These are phyloP conservation scores for Porphyrellus sp. DNA, from an alignment of 1,284 basidiomycete species.

Conservation along the genomic window DNA sequence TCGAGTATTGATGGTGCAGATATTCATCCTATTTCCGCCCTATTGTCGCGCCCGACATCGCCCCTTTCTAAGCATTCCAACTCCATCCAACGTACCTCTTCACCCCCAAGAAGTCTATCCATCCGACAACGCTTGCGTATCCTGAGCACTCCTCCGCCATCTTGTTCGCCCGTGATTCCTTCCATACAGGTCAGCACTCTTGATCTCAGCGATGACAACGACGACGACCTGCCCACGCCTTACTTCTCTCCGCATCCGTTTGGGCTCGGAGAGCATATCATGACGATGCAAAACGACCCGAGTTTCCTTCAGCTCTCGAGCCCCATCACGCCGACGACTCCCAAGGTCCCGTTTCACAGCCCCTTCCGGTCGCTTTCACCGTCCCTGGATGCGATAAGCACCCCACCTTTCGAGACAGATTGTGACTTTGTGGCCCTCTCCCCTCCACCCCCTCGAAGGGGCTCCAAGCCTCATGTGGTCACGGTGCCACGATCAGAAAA, in stretches of 20 bases:
- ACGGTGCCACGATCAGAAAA: slow-evolving; percentile 13
- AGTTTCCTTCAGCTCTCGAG: slow-evolving; percentile 55
- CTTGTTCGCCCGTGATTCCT: slow-evolving; percentile 9
- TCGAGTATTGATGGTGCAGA: slow-evolving; percentile 17
- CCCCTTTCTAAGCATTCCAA: slow-evolving; percentile 7
- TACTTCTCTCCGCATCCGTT: slow-evolving; percentile 40
- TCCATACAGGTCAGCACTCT: slow-evolving; percentile 27
- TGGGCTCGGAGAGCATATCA: slow-evolving; percentile 58
- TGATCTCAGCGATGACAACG: slow-evolving; percentile 27
- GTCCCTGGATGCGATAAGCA: background rate
- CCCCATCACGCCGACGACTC: slow-evolving; percentile 39
- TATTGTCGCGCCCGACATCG: slow-evolving; percentile 40
- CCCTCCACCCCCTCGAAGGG: slow-evolving; percentile 31
- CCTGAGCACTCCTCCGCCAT: slow-evolving; percentile 40
- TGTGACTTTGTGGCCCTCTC: slow-evolving; percentile 31
- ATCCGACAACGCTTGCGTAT: slow-evolving; percentile 61
- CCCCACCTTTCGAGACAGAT: slow-evolving; percentile 11
- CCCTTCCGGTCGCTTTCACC: slow-evolving; percentile 7
- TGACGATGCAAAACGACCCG: slow-evolving; percentile 50
- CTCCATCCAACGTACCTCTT: slow-evolving; percentile 19
- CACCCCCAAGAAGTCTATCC: slow-evolving; percentile 40
- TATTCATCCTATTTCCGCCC: slow-evolving; percentile 39
- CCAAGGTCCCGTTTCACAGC: slow-evolving; percentile 28
- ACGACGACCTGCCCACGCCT: slow-evolving; percentile 22
- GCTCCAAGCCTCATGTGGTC: slow-evolving; percentile 21